Evolutionary conservation across 805 yeast genomes (phyloP).

Genomic region (Candida vaughaniae): DNA sequence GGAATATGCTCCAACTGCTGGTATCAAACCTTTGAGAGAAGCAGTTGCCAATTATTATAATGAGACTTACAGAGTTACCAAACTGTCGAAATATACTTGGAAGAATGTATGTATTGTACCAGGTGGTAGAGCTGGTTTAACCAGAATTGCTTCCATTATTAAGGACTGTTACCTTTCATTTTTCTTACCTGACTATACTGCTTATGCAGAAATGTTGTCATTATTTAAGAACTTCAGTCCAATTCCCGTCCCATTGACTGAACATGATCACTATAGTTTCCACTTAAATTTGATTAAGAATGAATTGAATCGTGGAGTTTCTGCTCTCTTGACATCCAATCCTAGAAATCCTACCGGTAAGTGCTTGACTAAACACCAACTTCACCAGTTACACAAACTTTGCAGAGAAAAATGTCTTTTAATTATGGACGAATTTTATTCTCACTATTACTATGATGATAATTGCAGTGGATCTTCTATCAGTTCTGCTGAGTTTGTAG

Average conservation of each 20-base stretch:
- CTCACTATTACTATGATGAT: slow-evolving; percentile 57
- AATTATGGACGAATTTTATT: slow-evolving; percentile 64
- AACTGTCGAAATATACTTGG: slow-evolving; percentile 53
- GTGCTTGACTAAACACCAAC: slow-evolving; percentile 47
- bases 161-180: slow-evolving; percentile 59
- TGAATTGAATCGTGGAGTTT: slow-evolving; percentile 56
- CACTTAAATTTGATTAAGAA: slow-evolving; percentile 51
- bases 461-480: slow-evolving; percentile 52
- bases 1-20: slow-evolving; percentile 63
- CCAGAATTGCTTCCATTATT: slow-evolving; percentile 59
- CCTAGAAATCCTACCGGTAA: slow-evolving; percentile 65
- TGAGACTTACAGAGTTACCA: slow-evolving; percentile 49
- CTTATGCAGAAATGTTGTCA: slow-evolving; percentile 64
- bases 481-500: slow-evolving; percentile 49
- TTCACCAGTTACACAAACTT: slow-evolving; percentile 48
- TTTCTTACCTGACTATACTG: slow-evolving; percentile 63
- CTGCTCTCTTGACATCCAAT: slow-evolving; percentile 57
- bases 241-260: slow-evolving; percentile 60
- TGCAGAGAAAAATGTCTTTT: slow-evolving; percentile 54
- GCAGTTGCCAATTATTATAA: slow-evolving; percentile 60
- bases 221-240: slow-evolving; percentile 62
- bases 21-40: slow-evolving; percentile 51
- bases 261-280: slow-evolving; percentile 55
- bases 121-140: slow-evolving; percentile 63
- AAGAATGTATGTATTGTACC: slow-evolving; percentile 65